Evolutionary conservation across 352 stramenopile species (phyloP), one percentile per base, ranked within the genome.

Genomic region (Phytophthora uliginosa): DNA sequence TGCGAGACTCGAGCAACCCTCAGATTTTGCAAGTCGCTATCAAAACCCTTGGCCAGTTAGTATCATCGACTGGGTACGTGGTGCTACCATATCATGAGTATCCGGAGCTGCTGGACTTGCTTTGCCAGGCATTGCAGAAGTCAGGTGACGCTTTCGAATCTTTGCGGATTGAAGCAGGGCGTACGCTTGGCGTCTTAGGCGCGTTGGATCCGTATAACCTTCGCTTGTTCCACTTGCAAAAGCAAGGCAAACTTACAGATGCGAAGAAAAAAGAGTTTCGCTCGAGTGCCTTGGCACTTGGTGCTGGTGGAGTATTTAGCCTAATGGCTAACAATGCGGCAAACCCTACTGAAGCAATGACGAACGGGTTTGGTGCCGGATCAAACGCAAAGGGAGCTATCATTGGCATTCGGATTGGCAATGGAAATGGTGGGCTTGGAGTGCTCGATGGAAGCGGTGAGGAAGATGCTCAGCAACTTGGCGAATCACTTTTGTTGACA

Each of bases 191-290:
- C 33, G 89, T 94, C 40, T 75, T 97, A 22, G 90, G 90, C 61
- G 90, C 90, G 7, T 65, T 97, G 42, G 90, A 97, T 59, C 90
- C 90, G 51, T 97, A 95, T 67, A 95, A 95, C 59, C 75, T 97
- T 15, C 84, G 88, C 9, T 62, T 97, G 4, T 95, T 97, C 53
- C 87, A 97, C 50, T 59, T 96, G 51, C 82, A 95, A 63, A 90
- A 87, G 54, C 85, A 93, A 76, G 90, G 90, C 10, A 94, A 94
- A 51, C 73, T 93, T 20, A 85, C 81, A 9, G 88, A 86, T 59
- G 82, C 82, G 0, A 88, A 89, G 36, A 91, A 88, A 20, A 92
- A 92, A 42, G 86, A 95, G 69, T 88, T 95, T 31, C 79, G 82
- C 5, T 88, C 76, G 4, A 82, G 74, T 36, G 69, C 78, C 4